Evolutionary conservation across 306 rosid species (phyloP), one percentile per base, ranked within the genome.

Genomic region (Glycyrrhiza uralensis): DNA sequence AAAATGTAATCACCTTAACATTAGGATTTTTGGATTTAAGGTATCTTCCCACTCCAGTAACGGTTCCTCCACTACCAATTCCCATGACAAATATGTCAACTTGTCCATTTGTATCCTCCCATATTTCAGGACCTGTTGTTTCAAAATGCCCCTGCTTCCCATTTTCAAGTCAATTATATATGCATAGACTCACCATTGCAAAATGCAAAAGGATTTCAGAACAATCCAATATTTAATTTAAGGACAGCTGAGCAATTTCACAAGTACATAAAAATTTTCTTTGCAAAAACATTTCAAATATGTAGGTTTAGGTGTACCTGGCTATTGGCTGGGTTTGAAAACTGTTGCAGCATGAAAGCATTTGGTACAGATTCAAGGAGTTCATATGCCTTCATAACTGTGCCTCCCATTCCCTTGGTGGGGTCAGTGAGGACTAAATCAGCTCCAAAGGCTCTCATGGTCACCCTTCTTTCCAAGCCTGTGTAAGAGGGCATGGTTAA

Each of bases 71-170:
- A 42, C 97, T 94, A 24, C 98, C 98, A 20, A 94, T 94, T 78
- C 98, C 98, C 98, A 94, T 94, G 0, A 94, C 92, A 71, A 94
- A 94, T 78, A 94, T 94, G 83, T 91, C 98, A 52, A 94, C 96
- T 86, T 87, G 80, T 49, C 98, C 97, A 61, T 83, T 78, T 38
- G 97, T 91, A 71, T 94, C 98, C 76, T 94, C 98, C 97, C 98
- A 94, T 76, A 94, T 94, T 81, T 94, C 98, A 63, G 98, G 98
- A 39, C 98, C 98, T 7, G 98, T 94, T 38, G 98, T 91, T 79
- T 94, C 96, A 74, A 89, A 94, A 89, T 94, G 97, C 63, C 85
- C 92, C 98, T 94, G 82, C 46, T 67, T 33, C 33, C 52, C 47
- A n/a, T 44, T 74, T 66, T n/a, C n/a, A n/a, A n/a, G n/a, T n/a